Base-by-base conservation (phyloP, 192 early-diverging fungal species). In the Backusella tarrabulga region DNA sequence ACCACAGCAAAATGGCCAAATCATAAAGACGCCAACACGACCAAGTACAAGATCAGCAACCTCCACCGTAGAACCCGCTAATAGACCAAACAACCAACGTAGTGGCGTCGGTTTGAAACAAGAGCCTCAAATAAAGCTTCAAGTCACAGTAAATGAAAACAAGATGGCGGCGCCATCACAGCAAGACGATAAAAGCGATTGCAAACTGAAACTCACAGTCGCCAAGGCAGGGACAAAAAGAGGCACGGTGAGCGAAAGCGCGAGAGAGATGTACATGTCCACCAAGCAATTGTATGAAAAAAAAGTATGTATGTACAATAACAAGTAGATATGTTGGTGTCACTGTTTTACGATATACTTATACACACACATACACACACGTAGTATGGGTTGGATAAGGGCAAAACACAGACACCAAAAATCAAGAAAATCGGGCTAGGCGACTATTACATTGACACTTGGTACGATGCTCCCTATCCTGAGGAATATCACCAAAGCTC, bases 391-490 rank as follows among this genome's bases (percentile, higher is more conserved):
- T 44, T 44, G 15, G 15, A 17, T 44, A 17, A 17, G 42, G 14
- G 14, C 46, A 50, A 50, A 50, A 1, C 17, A 50, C 46, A 71
- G 4, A 26, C 41, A 11, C 69, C 69, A 44, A 71, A 87, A 63
- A 88, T 97, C 76, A 89, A 90, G 69, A 82, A 86, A 56, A 96
- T 99, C 56, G 85, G 87, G 6, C 90, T 99, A 68, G 97, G 97
- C 7, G 84, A 81, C 38, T 95, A 87, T 80, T 85, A 91, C 67
- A 97, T 99, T 63, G 87, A 95, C 78, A 94, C 95, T 6, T 99
- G 98, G 98, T 98, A 96, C 80, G 82, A 91, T 11, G 94, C 98
- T 34, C 97, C 98, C 9, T 98, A 97, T 77, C 97, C 97, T 4
- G 95, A 97, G 78, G 98, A 99, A 84, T 99, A 98, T 85, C 95